Evolutionary conservation across 2,329 filamentous ascomycete species (phyloP).

Genomic region (Ophiocordyceps unilateralis): DNA sequence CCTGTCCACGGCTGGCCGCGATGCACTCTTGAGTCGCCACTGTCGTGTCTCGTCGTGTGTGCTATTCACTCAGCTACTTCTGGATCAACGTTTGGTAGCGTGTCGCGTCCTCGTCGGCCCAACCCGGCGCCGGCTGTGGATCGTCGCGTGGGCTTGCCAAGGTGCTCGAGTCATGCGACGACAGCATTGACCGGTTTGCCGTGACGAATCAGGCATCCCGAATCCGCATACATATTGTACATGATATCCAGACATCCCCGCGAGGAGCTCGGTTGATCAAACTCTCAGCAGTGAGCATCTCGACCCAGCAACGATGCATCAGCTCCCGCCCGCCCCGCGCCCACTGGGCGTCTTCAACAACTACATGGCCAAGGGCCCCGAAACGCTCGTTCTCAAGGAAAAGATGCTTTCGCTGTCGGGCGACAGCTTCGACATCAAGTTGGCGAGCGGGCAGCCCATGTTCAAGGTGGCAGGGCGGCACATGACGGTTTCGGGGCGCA

Average conservation of each 20-base stretch:
- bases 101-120: neutral
- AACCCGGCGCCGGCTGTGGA: neutral
- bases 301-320: neutral
- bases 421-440: constrained; percentile 46
- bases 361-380: constrained; percentile 18
- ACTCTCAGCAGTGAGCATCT: too few relatives aligned
- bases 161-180: neutral
- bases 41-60: too few relatives aligned
- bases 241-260: too few relatives aligned
- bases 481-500: constrained; percentile 34
- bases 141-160: neutral
- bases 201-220: too few relatives aligned
- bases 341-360: constrained; percentile 20
- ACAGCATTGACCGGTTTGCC: too few relatives aligned
- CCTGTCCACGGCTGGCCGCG: neutral
- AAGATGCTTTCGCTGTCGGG: constrained; percentile 43
- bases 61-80: too few relatives aligned
- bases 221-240: too few relatives aligned
- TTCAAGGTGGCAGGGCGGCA: constrained; percentile 38
- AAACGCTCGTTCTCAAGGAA: constrained; percentile 41
- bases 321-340: neutral
- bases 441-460: constrained; percentile 32
- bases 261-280: too few relatives aligned
- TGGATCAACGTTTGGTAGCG: too few relatives aligned
- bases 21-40: too few relatives aligned